Percentiles rank a stretch among this genome's conserved stretches.
These are phyloP conservation scores for Tetrahymena elliotti DNA, from an alignment of 73 alveolate species.

Conservation along the genomic window DNA sequence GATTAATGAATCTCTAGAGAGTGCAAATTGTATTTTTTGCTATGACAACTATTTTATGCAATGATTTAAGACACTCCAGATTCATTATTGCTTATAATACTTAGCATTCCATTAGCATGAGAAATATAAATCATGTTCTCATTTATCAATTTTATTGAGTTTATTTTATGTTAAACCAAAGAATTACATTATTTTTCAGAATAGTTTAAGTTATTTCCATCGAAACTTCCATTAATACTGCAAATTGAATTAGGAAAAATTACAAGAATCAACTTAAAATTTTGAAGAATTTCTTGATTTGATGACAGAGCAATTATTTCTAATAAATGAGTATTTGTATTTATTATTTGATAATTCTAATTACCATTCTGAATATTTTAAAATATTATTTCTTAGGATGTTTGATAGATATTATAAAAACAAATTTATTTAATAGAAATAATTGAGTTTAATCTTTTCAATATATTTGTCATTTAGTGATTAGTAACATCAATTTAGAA, in stretches of 20 bases:
- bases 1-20: background rate
- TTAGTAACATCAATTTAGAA: background rate
- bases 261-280: background rate
- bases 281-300: background rate
- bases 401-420: background rate
- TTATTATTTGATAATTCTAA: background rate
- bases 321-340: background rate
- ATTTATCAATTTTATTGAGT: background rate
- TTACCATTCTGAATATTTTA: background rate
- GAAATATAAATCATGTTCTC: background rate
- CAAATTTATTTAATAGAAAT: background rate
- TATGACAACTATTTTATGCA: background rate
- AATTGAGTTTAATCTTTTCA: background rate
- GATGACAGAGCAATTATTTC: background rate
- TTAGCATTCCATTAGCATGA: background rate
- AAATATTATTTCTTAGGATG: background rate
- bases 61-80: background rate
- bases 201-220: background rate
- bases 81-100: background rate
- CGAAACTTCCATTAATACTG: background rate
- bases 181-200: background rate
- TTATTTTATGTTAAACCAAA: background rate
- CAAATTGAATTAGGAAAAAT: background rate
- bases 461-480: background rate
- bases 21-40: background rate